phyloP scores from a whole-genome alignment of 257 asterid species.

The Nicotiana benthamiana region DNA sequence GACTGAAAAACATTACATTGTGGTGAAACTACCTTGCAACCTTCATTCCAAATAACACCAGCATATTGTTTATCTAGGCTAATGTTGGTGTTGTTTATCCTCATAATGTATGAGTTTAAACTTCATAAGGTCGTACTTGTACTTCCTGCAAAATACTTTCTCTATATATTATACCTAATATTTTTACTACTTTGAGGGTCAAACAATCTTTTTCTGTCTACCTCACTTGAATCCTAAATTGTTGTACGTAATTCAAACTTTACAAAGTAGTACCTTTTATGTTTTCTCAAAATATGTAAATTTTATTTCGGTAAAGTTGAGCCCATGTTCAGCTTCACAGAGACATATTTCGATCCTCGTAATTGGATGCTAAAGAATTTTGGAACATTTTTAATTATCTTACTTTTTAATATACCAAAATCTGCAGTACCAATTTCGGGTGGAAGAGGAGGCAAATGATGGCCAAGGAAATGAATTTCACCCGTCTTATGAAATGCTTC shows the following conservation, averaged over 20 bases:
- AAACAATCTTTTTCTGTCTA: not conserved
- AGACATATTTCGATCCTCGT: not conserved
- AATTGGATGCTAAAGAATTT: not conserved
- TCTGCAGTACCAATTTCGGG: not conserved
- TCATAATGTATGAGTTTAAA: not conserved
- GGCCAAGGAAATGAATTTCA: not conserved
- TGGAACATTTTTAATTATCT: not conserved
- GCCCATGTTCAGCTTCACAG: not conserved
- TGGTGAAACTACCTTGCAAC: not conserved
- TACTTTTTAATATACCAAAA: not conserved
- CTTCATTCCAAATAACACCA: not conserved
- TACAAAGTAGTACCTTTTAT: not conserved
- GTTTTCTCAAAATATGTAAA: not conserved
- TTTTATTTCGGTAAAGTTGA: not conserved
- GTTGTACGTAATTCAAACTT: not conserved
- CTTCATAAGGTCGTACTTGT: not conserved
- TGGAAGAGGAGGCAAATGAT: not conserved
- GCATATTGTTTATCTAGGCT: not conserved
- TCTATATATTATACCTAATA: not conserved
- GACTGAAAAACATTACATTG: not conserved
- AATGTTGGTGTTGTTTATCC: not conserved
- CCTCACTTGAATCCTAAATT: not conserved
- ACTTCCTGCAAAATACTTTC: not conserved
- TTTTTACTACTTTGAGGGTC: not conserved
- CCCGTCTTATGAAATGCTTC: slow-evolving; percentile 3